Conservation (phyloP, 768 basidiomycete species). For the Rhizopogon vesiculosus region DNA sequence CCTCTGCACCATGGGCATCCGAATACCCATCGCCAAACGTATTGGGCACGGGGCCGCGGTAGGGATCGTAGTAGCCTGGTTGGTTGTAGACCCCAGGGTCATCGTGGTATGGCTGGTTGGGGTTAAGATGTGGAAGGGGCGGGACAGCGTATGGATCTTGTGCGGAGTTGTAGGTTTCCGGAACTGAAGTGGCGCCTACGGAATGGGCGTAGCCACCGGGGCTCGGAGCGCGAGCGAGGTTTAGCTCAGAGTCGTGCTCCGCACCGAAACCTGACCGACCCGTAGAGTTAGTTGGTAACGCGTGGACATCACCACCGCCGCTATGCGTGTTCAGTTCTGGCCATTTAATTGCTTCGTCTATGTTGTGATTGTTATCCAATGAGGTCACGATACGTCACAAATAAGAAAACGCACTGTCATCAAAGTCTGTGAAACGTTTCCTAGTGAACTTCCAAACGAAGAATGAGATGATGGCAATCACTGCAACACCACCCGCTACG, state of each 20-base stretch:
- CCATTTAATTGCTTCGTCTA: conserved; percentile 88
- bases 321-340: conserved; percentile 74
- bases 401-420: conserved; percentile 59
- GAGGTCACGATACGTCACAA: conserved; percentile 5
- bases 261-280: conserved; percentile 62
- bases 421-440: conserved; percentile 71
- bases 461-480: conserved; percentile 68
- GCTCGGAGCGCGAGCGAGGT: conserved; percentile 48
- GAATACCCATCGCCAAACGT: conserved; percentile 44
- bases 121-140: conserved; percentile 76
- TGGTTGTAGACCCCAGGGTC: conserved; percentile 47
- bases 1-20: conserved; percentile 40
- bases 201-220: conserved; percentile 43
- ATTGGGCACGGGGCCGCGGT: conserved; percentile 69
- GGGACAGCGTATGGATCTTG: conserved; percentile 79
- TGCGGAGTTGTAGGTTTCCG: conserved; percentile 32
- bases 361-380: conserved; percentile 20
- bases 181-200: conserved; percentile 39
- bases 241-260: conserved; percentile 58
- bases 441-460: conserved; percentile 84
- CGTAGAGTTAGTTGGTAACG: conserved; percentile 65
- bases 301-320: conserved; percentile 43
- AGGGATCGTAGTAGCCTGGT: conserved; percentile 70
- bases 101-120: conserved; percentile 71
- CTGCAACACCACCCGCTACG: conserved; percentile 74